Conservation (phyloP, 1,284 basidiomycete species). For the Omphalotus olearius region DNA sequence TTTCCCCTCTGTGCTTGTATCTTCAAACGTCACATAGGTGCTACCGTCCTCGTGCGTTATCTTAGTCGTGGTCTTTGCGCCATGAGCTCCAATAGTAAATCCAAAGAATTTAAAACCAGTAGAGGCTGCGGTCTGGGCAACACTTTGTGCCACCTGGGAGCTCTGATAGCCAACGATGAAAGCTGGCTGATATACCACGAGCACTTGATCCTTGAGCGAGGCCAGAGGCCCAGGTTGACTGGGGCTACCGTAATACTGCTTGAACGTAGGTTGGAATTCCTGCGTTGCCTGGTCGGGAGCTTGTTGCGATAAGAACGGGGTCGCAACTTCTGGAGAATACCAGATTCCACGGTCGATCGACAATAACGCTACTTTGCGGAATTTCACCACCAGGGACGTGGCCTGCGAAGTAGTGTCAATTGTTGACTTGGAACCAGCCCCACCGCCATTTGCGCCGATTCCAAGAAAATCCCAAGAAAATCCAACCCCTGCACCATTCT, state of each 20-base stretch:
- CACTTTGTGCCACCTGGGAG: neutral
- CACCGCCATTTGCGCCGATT: neutral
- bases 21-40: neutral
- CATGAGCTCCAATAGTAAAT: slow-evolving; percentile 1
- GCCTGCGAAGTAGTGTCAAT: neutral
- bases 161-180: neutral
- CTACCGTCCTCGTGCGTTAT: neutral
- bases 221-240: slow-evolving; percentile 4
- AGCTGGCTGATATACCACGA: slow-evolving; percentile 3
- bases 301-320: neutral
- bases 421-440: neutral
- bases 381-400: neutral
- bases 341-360: neutral
- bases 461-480: neutral
- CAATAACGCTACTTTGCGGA: neutral
- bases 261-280: neutral
- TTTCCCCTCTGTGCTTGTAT: neutral
- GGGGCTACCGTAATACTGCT: slow-evolving; percentile 1
- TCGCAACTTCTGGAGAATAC: neutral
- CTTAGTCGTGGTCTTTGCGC: neutral
- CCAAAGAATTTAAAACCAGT: neutral
- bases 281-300: neutral
- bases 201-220: slow-evolving; percentile 1
- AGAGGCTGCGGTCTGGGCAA: neutral
- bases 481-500: neutral